Conservation (phyloP, 1,139 yeast genomes). For the Blastobotrys serpentis region DNA sequence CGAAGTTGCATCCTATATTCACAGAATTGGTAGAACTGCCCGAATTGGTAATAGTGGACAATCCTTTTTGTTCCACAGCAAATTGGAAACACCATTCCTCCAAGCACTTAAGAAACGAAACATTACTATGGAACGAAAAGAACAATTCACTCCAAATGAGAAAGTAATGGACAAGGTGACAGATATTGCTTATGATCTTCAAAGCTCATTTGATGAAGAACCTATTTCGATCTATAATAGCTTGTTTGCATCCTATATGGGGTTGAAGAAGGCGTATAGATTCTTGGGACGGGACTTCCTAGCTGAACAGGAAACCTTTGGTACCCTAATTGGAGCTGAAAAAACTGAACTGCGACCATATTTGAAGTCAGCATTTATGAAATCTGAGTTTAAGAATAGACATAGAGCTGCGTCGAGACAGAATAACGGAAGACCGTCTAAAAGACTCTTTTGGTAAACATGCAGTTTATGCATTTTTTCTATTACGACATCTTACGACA, state of each 20-base stretch:
- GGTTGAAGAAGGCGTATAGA: slow-evolving; percentile 10
- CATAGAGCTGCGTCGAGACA: not conserved
- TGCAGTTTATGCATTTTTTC: not conserved
- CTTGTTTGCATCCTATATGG: slow-evolving; percentile 14
- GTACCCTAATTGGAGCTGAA: slow-evolving; percentile 13
- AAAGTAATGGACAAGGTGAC: slow-evolving; percentile 16
- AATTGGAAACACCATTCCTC: slow-evolving; percentile 29
- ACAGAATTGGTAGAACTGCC: slow-evolving; percentile 95
- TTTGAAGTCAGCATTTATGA: slow-evolving; percentile 2
- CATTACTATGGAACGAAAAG: slow-evolving; percentile 18
- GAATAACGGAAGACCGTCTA: not conserved
- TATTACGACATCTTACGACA: not conserved
- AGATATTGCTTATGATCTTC: slow-evolving; percentile 12
- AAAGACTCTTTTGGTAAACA: not conserved
- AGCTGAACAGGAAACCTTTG: slow-evolving; percentile 17
- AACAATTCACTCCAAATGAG: slow-evolving; percentile 9
- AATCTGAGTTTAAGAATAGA: slow-evolving; percentile 4
- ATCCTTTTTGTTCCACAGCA: slow-evolving; percentile 35
- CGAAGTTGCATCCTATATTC: slow-evolving; percentile 77
- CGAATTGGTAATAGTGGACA: slow-evolving; percentile 83
- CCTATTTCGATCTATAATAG: slow-evolving; percentile 9
- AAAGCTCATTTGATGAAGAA: not conserved
- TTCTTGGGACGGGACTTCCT: slow-evolving; percentile 11
- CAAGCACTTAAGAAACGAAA: slow-evolving; percentile 24
- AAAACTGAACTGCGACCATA: slow-evolving; percentile 7